A percentile compares a stretch with the other conserved stretches of the same genome.
phyloP scores from a whole-genome alignment of 1,139 yeast genomes.

The Debaryomyces robertsiae region DNA sequence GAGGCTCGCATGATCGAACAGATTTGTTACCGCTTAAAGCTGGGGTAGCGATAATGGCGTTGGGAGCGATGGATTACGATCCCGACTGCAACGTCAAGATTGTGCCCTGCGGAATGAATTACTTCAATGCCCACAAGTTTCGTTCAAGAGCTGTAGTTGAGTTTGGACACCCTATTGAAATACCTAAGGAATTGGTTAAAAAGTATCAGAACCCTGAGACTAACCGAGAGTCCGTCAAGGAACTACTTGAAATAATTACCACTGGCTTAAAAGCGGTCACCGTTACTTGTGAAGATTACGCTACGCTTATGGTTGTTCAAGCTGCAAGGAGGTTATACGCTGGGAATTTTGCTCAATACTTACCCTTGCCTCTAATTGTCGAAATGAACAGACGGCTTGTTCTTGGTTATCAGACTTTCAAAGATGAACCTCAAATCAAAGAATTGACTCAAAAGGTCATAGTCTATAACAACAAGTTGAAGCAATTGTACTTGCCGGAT shows the following conservation, averaged over 20 bases:
- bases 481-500: conserved; percentile 77
- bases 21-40: conserved; percentile 90
- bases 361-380: conserved; percentile 81
- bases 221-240: conserved; percentile 70
- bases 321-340: conserved; percentile 91
- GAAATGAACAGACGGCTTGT: conserved; percentile 89
- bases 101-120: conserved; percentile 96
- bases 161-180: conserved; percentile 86
- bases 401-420: conserved; percentile 72
- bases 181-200: conserved; percentile 62
- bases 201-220: conserved; percentile 60
- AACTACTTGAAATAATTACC: conserved; percentile 68
- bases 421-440: conserved; percentile 70
- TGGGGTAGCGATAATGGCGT: conserved; percentile 97
- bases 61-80: conserved; percentile 80
- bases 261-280: conserved; percentile 85
- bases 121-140: conserved; percentile 93
- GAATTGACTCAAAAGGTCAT: conserved; percentile 62
- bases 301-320: conserved; percentile 87
- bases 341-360: conserved; percentile 63
- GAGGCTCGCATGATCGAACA: conserved; percentile 95
- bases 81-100: conserved; percentile 77
- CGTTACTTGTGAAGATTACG: conserved; percentile 89
- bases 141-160: conserved; percentile 94
- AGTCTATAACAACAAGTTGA: conserved; percentile 66